phyloP scores from a whole-genome alignment of 1,139 yeast species.

The Suhomyces chickasaworum region DNA sequence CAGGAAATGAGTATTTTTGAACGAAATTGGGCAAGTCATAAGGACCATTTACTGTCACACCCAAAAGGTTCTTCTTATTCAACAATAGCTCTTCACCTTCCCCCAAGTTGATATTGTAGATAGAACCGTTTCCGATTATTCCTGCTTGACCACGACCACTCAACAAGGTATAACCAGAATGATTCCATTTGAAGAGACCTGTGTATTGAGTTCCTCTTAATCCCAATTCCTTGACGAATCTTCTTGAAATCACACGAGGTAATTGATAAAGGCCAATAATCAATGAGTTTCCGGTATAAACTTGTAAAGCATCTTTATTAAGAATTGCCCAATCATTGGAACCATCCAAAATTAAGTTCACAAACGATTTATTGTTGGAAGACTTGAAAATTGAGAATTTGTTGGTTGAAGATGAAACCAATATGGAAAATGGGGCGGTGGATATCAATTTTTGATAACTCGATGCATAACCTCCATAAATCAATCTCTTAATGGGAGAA shows the following conservation, averaged over 20 bases:
- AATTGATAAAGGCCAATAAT: slow-evolving; percentile 34
- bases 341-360: slow-evolving; percentile 54
- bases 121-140: slow-evolving; percentile 58
- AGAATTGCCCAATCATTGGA: slow-evolving; percentile 63
- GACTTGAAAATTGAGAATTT: slow-evolving; percentile 20
- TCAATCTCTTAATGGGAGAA: slow-evolving; percentile 40
- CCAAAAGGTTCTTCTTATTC: slow-evolving; percentile 50
- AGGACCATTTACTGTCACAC: slow-evolving; percentile 53
- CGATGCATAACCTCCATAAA: slow-evolving; percentile 45
- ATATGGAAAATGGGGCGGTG: slow-evolving; percentile 48
- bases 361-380: slow-evolving; percentile 38
- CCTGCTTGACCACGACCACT: slow-evolving; percentile 64
- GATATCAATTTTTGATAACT: slow-evolving; percentile 49
- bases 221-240: slow-evolving; percentile 30
- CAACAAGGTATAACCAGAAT: slow-evolving; percentile 47
- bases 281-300: slow-evolving; percentile 54
- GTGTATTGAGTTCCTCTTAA: slow-evolving; percentile 29
- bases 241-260: slow-evolving; percentile 45
- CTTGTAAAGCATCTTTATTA: slow-evolving; percentile 48
- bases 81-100: slow-evolving; percentile 53
- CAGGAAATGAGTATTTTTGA: slow-evolving; percentile 28
- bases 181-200: slow-evolving; percentile 38
- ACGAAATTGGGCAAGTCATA: slow-evolving; percentile 45
- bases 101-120: slow-evolving; percentile 49
- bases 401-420: slow-evolving; percentile 36